A percentile compares a stretch with the other conserved stretches of the same genome.
These are phyloP conservation scores for Trichoderma orchidacearum DNA, from an alignment of 495 filamentous ascomycete genomes.

Conservation along the genomic window DNA sequence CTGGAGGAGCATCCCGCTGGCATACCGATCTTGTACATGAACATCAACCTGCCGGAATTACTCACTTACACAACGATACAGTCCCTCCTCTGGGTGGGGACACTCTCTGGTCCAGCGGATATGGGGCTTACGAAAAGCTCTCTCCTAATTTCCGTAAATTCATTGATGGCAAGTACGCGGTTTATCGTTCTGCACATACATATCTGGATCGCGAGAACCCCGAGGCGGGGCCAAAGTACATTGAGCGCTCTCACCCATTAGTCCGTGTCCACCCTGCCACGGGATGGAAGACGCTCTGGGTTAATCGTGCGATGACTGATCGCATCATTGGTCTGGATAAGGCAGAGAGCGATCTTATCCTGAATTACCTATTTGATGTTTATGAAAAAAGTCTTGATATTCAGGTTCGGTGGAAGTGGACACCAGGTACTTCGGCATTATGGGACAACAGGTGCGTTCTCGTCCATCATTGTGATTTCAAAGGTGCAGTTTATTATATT, in stretches of 20 bases:
- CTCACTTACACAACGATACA: conserved; percentile 55
- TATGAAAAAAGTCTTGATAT: conserved; percentile 56
- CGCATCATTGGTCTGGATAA: conserved; percentile 51
- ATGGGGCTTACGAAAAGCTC: conserved; percentile 58
- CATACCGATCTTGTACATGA: conserved; percentile 62
- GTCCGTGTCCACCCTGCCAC: conserved; percentile 60
- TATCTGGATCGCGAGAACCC: conserved; percentile 54
- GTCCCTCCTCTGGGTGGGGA: conserved; percentile 53
- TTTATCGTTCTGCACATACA: conserved; percentile 51
- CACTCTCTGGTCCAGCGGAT: conserved; percentile 59
- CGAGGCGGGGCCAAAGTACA: conserved; percentile 43
- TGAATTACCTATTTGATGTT: conserved; percentile 52
- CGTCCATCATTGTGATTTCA: neutral
- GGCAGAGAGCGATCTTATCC: conserved; percentile 51
- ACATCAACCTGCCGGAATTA: conserved; percentile 55
- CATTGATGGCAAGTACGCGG: conserved; percentile 53
- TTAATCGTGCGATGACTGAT: conserved; percentile 52
- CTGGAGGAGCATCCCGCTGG: conserved; percentile 53
- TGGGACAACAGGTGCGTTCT: conserved; percentile 43
- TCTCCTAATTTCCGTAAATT: conserved; percentile 55
- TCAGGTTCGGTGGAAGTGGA: conserved; percentile 55
- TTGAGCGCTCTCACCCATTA: conserved; percentile 53
- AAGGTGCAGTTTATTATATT: conserved; percentile 15
- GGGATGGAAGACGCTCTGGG: conserved; percentile 58
- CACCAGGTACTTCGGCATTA: conserved; percentile 41